phyloP scores from a whole-genome alignment of 225 moss, liverwort and hornwort genomes.

The Neckera pumila region DNA sequence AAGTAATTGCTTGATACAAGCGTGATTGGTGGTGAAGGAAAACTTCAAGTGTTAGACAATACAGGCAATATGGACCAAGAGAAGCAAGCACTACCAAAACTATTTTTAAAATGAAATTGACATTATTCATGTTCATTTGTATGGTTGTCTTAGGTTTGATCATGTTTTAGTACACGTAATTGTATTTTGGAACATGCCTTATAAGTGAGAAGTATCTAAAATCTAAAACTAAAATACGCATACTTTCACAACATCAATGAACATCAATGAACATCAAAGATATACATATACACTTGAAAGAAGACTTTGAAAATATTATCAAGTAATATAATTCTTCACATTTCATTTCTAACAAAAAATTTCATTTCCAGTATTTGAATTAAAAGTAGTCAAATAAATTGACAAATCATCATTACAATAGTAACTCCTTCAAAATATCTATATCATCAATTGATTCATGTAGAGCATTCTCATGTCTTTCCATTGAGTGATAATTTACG shows the following conservation, averaged over 20 bases:
- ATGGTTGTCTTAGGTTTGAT: not conserved
- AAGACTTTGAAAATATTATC: not conserved
- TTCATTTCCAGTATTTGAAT: not conserved
- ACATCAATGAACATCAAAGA: not conserved
- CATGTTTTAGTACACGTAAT: too few species aligned
- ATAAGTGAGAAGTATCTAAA: not conserved
- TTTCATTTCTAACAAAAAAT: not conserved
- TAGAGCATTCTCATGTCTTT: not conserved
- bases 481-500: not conserved
- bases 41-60: not conserved
- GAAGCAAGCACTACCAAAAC: not conserved
- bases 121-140: not conserved
- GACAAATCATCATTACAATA: too few species aligned
- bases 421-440: not conserved
- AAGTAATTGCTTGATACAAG: not conserved
- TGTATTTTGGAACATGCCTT: not conserved
- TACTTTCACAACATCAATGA: not conserved
- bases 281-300: not conserved
- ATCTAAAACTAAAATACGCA: not conserved
- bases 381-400: not conserved
- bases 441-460: not conserved
- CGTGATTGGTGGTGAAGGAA: fast-evolving
- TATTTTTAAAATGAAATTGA: not conserved
- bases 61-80: not conserved
- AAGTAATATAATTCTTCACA: not conserved